Evolutionary conservation across 805 yeast species (phyloP).

Genomic region (Starmerella stigmatis): DNA sequence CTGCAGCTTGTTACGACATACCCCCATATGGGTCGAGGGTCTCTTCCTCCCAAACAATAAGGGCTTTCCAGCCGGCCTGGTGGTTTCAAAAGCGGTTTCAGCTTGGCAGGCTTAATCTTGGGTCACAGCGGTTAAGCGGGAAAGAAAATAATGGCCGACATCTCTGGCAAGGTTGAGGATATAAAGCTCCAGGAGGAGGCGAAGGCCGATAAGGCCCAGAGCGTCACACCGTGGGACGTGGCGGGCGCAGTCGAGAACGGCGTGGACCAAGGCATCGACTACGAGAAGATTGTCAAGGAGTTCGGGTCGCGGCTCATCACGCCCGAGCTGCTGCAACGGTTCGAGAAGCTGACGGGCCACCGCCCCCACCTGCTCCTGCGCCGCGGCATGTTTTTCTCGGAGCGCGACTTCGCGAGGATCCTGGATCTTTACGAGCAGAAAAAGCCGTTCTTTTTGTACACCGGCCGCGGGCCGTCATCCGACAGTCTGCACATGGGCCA

Average conservation of each 20-base stretch:
- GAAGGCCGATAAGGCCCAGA: constrained; percentile 33
- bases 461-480: constrained; percentile 95
- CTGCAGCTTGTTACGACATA: no score
- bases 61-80: no score
- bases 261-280: constrained; percentile 78
- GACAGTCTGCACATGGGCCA: constrained; percentile 96
- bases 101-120: background rate
- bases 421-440: constrained; percentile 87
- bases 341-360: constrained; percentile 73
- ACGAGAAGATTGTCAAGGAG: constrained; percentile 71
- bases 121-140: background rate
- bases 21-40: no score
- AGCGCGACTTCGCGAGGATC: constrained; percentile 54
- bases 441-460: constrained; percentile 87
- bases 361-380: constrained; percentile 83
- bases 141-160: constrained; percentile 16
- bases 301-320: constrained; percentile 76
- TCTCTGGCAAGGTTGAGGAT: constrained; percentile 22
- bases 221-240: constrained; percentile 95
- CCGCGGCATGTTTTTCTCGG: constrained; percentile 87
- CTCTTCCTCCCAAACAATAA: no score
- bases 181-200: constrained; percentile 10
- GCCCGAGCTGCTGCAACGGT: constrained; percentile 61
- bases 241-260: constrained; percentile 98
- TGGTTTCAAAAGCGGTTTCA: no score